Evolutionary conservation across 192 early-diverging fungal genomes (phyloP).

Genomic region (Funneliformis geosporum): DNA sequence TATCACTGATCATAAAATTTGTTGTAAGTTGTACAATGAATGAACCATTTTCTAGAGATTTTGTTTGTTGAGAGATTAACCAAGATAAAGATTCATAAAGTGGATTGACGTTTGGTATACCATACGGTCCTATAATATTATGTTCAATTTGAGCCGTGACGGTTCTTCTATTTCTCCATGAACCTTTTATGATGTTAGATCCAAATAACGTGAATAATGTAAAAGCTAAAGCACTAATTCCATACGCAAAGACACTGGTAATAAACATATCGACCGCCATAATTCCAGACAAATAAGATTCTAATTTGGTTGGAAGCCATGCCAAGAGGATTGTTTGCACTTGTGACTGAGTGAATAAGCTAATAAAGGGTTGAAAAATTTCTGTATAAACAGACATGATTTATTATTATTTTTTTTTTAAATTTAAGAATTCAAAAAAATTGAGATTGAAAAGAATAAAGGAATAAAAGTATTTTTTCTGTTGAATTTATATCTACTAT

Average conservation of each 20-base stretch:
- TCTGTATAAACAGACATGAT: background rate
- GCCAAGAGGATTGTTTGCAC: conserved; percentile 3
- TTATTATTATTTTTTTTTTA: background rate
- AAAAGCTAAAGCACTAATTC: background rate
- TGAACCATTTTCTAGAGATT: background rate
- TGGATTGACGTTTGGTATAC: background rate
- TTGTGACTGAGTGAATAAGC: conserved; percentile 8
- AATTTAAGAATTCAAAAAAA: too few species aligned
- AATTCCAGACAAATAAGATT: conserved; percentile 13
- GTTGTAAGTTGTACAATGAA: conserved; percentile 3
- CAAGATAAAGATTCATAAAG: conserved; percentile 26
- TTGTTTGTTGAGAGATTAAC: conserved; percentile 28
- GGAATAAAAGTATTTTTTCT: too few species aligned
- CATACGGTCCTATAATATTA: background rate
- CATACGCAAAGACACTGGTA: background rate
- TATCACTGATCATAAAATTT: background rate
- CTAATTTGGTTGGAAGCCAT: conserved; percentile 15
- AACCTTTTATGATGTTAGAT: too few species aligned
- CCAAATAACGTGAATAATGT: background rate
- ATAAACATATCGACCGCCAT: conserved; percentile 29
- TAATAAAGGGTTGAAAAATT: conserved; percentile 11
- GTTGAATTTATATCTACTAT: too few species aligned
- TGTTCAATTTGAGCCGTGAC: conserved; percentile 23
- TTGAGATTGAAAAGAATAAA: too few species aligned
- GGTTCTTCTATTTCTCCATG: background rate